These are phyloP conservation scores for Phytophthora sp. DNA, from an alignment of 352 stramenopile genomes.

Conservation along the genomic window DNA sequence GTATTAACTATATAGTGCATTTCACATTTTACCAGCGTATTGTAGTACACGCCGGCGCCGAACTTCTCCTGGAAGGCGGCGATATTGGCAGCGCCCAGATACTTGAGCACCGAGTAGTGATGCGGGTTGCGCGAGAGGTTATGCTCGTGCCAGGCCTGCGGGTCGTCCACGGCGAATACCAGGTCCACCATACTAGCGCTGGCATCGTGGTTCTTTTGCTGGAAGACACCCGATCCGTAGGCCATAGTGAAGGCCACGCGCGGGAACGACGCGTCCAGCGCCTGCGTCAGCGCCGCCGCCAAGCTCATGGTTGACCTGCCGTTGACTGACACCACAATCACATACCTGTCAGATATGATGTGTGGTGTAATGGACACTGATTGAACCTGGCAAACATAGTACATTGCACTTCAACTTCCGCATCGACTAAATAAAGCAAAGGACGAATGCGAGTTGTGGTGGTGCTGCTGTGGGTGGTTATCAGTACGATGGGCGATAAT, in stretches of 20 bases:
- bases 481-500: not conserved
- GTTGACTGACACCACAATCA: constrained; percentile 16
- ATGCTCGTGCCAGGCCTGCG: constrained; percentile 77
- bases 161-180: constrained; percentile 88
- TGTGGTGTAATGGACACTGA: constrained; percentile 12
- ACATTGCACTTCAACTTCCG: constrained; percentile 18
- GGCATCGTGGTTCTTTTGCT: constrained; percentile 77
- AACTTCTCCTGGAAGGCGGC: constrained; percentile 77
- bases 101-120: constrained; percentile 86
- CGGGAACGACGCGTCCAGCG: constrained; percentile 73
- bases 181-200: constrained; percentile 89
- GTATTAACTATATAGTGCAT: not conserved
- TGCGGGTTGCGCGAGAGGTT: constrained; percentile 78
- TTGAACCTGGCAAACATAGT: constrained; percentile 12
- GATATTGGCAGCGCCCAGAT: constrained; percentile 62
- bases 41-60: constrained; percentile 86
- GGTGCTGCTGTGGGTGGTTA: not conserved
- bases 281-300: constrained; percentile 47
- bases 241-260: constrained; percentile 81
- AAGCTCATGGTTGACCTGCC: constrained; percentile 36
- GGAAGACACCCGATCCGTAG: constrained; percentile 86
- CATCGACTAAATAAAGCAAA: constrained; percentile 14
- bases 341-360: constrained; percentile 3
- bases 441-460: not conserved
- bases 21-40: constrained; percentile 61